phyloP scores from a whole-genome alignment of 495 filamentous ascomycete species.

The Xylona heveae region DNA sequence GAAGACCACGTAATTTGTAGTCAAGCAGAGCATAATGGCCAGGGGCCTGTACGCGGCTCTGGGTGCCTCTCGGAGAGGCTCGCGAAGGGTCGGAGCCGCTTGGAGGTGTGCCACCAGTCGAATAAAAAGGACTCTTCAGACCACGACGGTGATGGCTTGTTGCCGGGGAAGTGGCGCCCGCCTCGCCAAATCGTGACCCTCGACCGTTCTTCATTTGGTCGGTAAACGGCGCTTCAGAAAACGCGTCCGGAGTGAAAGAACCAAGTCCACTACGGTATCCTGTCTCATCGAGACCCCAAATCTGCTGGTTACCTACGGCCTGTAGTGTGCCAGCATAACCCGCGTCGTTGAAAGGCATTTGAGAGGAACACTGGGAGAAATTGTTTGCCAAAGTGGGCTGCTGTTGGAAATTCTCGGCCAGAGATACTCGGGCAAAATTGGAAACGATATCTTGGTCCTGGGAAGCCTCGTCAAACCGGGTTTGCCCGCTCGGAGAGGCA shows the following conservation, averaged over 20 bases:
- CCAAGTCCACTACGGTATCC: slow-evolving; percentile 2
- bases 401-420: too few species aligned
- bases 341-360: too few species aligned
- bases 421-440: too few species aligned
- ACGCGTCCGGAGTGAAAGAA: slow-evolving; percentile 12
- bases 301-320: too few species aligned
- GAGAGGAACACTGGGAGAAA: too few species aligned
- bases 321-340: too few species aligned
- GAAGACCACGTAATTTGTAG: slow-evolving; percentile 24
- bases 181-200: slow-evolving; percentile 1
- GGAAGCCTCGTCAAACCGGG: too few species aligned
- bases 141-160: slow-evolving; percentile 9
- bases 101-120: slow-evolving; percentile 18
- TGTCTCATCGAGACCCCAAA: slow-evolving; percentile 1
- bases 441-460: too few species aligned
- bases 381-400: too few species aligned
- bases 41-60: slow-evolving; percentile 12
- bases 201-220: slow-evolving; percentile 7
- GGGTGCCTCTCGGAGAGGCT: slow-evolving; percentile 18
- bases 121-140: slow-evolving; percentile 15
- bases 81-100: slow-evolving; percentile 18
- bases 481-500: too few species aligned
- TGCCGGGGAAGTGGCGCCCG: slow-evolving; percentile 9
- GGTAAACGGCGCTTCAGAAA: slow-evolving; percentile 5
- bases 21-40: slow-evolving; percentile 22